Percentiles rank a stretch among this genome's conserved stretches.
phyloP scores from a whole-genome alignment of 805 yeast genomes.

The Candida jianshihensis region DNA sequence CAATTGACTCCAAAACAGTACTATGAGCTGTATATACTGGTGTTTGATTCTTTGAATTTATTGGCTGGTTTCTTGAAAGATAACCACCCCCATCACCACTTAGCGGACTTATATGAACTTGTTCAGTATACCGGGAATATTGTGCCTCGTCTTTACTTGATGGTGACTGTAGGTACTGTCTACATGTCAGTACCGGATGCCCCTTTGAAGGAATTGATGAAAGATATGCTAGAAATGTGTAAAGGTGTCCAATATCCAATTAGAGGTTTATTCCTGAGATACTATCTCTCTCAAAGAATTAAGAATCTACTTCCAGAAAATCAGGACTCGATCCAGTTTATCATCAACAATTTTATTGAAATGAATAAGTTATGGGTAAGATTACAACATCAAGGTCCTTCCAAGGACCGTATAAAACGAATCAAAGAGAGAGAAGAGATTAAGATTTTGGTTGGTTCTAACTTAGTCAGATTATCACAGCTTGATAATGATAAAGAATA shows the following conservation, averaged over 20 bases:
- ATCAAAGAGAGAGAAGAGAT: slow-evolving; percentile 78
- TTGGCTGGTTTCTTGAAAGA: slow-evolving; percentile 60
- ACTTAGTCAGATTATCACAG: slow-evolving; percentile 82
- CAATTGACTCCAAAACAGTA: slow-evolving; percentile 81
- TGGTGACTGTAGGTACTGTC: slow-evolving; percentile 92
- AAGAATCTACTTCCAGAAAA: slow-evolving; percentile 40
- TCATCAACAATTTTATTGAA: slow-evolving; percentile 83
- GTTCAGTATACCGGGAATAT: slow-evolving; percentile 95
- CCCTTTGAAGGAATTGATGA: slow-evolving; percentile 79
- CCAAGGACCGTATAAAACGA: slow-evolving; percentile 70
- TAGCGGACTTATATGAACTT: slow-evolving; percentile 87
- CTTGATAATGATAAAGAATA: slow-evolving; percentile 58
- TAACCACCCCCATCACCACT: slow-evolving; percentile 60
- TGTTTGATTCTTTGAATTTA: slow-evolving; percentile 73
- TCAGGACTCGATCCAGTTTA: slow-evolving; percentile 67
- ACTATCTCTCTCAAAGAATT: slow-evolving; percentile 80
- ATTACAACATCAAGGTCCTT: slow-evolving; percentile 90
- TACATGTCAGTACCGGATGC: slow-evolving; percentile 74
- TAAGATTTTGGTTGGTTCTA: slow-evolving; percentile 88
- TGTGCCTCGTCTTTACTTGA: slow-evolving; percentile 83
- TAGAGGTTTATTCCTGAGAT: slow-evolving; percentile 83
- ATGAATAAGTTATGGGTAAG: slow-evolving; percentile 99
- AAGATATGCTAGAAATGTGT: slow-evolving; percentile 97
- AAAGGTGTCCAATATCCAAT: slow-evolving; percentile 95
- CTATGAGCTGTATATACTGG: slow-evolving; percentile 81